Base-by-base conservation (phyloP, 345 rosid genomes). In the Ailanthus altissimus region DNA sequence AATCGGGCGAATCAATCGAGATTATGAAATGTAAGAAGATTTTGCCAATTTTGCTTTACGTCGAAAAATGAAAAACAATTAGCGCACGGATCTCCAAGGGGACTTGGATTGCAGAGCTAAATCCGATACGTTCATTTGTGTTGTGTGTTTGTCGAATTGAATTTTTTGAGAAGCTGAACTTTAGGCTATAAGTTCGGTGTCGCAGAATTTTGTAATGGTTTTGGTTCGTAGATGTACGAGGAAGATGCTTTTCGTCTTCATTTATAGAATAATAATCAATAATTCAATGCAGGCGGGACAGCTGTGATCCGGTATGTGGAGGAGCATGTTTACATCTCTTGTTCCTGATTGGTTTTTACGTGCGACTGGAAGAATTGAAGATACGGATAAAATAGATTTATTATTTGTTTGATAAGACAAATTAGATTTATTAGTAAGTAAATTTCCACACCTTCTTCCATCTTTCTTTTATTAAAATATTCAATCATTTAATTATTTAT, bases 1-100 rank as follows among this genome's bases (percentile, higher is more conserved):
- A 75, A 66, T 54, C 70, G 32, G 70, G 58, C 1, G 59, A 61
- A 73, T 81, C 57, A 66, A 50, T 49, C 65, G 74, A 49, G 5
- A 49, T 32, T 32, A 50, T 11, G 53, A 8, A 2, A 2, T 12
- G 18, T 20, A 21, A 67, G 20, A 45, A 4, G 70, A 43, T 42
- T 26, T 66, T 21, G 46, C 46, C 25, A 40, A 63, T 36, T 6
- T 63, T 5, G 25, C 20, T 38, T 36, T 36, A 36, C 8, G 8
- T 8, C 43, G n/a, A 46, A 20, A 38, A 36, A 63, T 18, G 26
- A 18, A 14, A 40, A 18, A 16, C 5, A 43, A 67, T 21, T 6
- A 67, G 20, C 36, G 10, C 43, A 9, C 16, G 14, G 43, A 69
- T 50, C 25, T 28, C 3, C 8, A 18, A 15, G 25, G 36, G 28